These are phyloP conservation scores for Alternaria arborescens DNA, from an alignment of 2,329 filamentous ascomycete genomes.

Conservation along the genomic window DNA sequence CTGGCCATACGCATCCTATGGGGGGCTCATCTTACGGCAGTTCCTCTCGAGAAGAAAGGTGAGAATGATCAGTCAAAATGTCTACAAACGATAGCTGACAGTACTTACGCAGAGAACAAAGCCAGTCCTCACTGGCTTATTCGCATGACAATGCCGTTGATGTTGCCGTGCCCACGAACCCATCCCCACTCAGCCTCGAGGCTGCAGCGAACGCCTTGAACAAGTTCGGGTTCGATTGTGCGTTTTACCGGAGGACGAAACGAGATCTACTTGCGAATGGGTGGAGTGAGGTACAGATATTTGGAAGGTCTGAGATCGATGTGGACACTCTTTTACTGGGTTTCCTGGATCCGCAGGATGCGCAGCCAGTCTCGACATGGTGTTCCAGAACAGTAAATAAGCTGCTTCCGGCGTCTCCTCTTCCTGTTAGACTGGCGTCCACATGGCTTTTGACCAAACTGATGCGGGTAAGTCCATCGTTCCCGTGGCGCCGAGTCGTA, in stretches of 20 bases:
- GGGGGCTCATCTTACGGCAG: constrained; percentile 44
- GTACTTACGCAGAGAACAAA: constrained; percentile 42
- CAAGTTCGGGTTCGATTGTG: constrained; percentile 48
- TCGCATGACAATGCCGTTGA: constrained; percentile 33
- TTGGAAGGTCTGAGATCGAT: constrained; percentile 45
- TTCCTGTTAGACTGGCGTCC: constrained; percentile 44
- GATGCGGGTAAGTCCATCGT: constrained; percentile 43
- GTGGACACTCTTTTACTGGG: constrained; percentile 48
- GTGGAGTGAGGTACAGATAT: constrained; percentile 45
- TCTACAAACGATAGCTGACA: constrained; percentile 27
- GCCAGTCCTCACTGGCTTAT: constrained; percentile 40
- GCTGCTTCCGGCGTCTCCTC: constrained; percentile 33
- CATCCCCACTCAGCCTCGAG: constrained; percentile 26
- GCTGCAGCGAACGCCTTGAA: constrained; percentile 28
- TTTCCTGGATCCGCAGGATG: constrained; percentile 45
- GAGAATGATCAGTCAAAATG: constrained; percentile 13
- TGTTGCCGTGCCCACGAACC: constrained; percentile 29
- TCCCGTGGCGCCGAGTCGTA: neutral
- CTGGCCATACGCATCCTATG: constrained; percentile 31
- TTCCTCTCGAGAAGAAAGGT: constrained; percentile 47
- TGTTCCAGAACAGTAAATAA: constrained; percentile 44
- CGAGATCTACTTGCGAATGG: constrained; percentile 44
- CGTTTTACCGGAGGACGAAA: constrained; percentile 44
- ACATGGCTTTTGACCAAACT: constrained; percentile 47
- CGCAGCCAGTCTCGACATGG: constrained; percentile 46